Evolutionary conservation across 108 stramenopile species (phyloP).

Genomic region (Cyclotella distinguenda): DNA sequence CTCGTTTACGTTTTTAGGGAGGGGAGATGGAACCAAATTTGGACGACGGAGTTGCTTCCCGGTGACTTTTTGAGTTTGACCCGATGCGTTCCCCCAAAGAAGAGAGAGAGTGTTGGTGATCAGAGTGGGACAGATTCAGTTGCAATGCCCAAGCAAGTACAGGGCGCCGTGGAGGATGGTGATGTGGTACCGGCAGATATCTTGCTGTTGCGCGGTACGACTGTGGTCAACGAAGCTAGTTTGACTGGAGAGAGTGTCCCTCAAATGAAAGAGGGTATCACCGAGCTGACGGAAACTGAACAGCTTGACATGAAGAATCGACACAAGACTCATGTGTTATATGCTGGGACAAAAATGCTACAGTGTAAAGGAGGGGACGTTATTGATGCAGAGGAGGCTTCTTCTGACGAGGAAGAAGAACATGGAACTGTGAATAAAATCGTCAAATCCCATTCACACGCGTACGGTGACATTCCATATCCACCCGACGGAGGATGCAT

Average conservation of each 20-base stretch:
- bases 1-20: conserved; percentile 76
- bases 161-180: conserved; percentile 53
- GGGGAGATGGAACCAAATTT: conserved; percentile 63
- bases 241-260: conserved; percentile 95
- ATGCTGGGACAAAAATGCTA: conserved; percentile 95
- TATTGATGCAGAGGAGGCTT: conserved; percentile 46
- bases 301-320: conserved; percentile 72
- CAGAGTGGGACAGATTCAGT: conserved; percentile 23
- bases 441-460: conserved; percentile 6
- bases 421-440: neutral
- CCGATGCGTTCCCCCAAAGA: conserved; percentile 43
- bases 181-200: conserved; percentile 95
- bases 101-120: conserved; percentile 17
- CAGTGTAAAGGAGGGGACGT: conserved; percentile 76
- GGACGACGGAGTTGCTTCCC: conserved; percentile 84
- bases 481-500: conserved; percentile 92
- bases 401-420: conserved; percentile 38
- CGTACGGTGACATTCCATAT: conserved; percentile 51
- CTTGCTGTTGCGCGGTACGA: conserved; percentile 80
- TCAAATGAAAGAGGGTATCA: conserved; percentile 96
- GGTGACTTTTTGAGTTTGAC: conserved; percentile 93
- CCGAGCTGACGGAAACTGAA: conserved; percentile 62
- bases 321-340: conserved; percentile 91
- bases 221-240: conserved; percentile 95
- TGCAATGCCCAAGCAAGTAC: conserved; percentile 28